Percentiles rank a stretch among this genome's conserved stretches.
phyloP scores from a whole-genome alignment of 345 rosid genomes.

The Salix koriyanagi region DNA sequence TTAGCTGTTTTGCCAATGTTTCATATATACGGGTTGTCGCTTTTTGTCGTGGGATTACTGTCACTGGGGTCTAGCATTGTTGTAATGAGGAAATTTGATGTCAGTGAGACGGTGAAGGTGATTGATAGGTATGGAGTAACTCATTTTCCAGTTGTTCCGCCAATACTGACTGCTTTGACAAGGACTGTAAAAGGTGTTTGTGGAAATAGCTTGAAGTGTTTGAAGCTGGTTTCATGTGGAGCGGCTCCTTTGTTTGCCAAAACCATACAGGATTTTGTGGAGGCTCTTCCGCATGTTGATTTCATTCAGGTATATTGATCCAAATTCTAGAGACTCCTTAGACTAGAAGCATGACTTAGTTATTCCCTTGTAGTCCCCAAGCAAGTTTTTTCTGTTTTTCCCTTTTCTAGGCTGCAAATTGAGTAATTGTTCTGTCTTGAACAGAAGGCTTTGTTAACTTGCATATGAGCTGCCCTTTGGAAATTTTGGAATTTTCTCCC shows the following conservation, averaged over 20 bases:
- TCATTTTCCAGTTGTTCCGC: slow-evolving; percentile 78
- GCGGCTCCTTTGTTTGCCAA: slow-evolving; percentile 63
- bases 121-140: slow-evolving; percentile 57
- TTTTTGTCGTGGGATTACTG: slow-evolving; percentile 57
- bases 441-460: not conserved
- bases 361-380: not conserved
- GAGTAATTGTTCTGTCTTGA: not conserved
- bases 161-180: slow-evolving; percentile 53
- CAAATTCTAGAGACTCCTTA: too few relatives aligned
- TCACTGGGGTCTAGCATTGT: slow-evolving; percentile 62
- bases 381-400: not conserved
- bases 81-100: slow-evolving; percentile 66
- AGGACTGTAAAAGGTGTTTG: slow-evolving; percentile 30
- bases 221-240: slow-evolving; percentile 82
- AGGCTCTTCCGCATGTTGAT: slow-evolving; percentile 56
- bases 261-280: slow-evolving; percentile 50
- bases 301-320: slow-evolving; percentile 60
- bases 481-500: not conserved
- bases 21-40: slow-evolving; percentile 72
- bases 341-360: not conserved
- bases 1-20: slow-evolving; percentile 70
- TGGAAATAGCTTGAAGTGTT: slow-evolving; percentile 45
- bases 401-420: not conserved
- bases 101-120: slow-evolving; percentile 34
- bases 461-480: not conserved